A percentile compares a stretch with the other conserved stretches of the same genome.
Conservation (phyloP, 768 basidiomycete species). For the Candolleomyces eurysporus region DNA sequence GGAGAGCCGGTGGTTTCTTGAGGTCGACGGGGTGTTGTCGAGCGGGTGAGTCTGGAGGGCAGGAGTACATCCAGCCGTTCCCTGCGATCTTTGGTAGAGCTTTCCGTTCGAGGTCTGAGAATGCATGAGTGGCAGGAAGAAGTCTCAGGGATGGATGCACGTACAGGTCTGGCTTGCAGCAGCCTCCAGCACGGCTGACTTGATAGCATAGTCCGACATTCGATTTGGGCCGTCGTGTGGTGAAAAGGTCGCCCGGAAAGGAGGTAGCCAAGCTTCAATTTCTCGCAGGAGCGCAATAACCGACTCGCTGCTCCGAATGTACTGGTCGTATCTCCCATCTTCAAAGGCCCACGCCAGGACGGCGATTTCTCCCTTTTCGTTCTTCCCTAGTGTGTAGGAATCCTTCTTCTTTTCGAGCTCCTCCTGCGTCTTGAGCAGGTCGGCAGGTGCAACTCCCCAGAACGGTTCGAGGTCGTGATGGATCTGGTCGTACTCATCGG, state of each 20-base stretch:
- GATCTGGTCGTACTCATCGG: conserved; percentile 85
- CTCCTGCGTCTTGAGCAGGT: conserved; percentile 34
- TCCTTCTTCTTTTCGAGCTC: conserved; percentile 37
- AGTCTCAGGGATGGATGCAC: conserved; percentile 7
- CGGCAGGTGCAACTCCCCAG: conserved; percentile 59
- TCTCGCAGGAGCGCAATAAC: conserved; percentile 36
- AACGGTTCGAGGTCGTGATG: conserved; percentile 78
- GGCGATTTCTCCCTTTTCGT: conserved; percentile 20
- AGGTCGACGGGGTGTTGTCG: conserved; percentile 32
- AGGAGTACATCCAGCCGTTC: conserved; percentile 40
- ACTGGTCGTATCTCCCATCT: conserved; percentile 33
- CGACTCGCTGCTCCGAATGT: conserved; percentile 28
- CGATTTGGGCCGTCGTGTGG: conserved; percentile 44
- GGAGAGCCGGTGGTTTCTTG: conserved; percentile 30
- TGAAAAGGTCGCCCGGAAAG: conserved; percentile 44
- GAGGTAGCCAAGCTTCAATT: conserved; percentile 39
- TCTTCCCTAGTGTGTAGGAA: conserved; percentile 42
- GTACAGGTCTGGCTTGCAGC: conserved; percentile 24
- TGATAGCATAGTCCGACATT: conserved; percentile 32
- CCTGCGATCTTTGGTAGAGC: conserved; percentile 31
- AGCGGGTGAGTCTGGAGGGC: conserved; percentile 35
- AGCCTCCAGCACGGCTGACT: conserved; percentile 25
- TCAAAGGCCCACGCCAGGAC: conserved; percentile 34
- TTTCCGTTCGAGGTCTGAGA: conserved; percentile 23
- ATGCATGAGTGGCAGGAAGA: neutral